phyloP scores from a whole-genome alignment of 306 rosid genomes.

The Crotalaria pallida region DNA sequence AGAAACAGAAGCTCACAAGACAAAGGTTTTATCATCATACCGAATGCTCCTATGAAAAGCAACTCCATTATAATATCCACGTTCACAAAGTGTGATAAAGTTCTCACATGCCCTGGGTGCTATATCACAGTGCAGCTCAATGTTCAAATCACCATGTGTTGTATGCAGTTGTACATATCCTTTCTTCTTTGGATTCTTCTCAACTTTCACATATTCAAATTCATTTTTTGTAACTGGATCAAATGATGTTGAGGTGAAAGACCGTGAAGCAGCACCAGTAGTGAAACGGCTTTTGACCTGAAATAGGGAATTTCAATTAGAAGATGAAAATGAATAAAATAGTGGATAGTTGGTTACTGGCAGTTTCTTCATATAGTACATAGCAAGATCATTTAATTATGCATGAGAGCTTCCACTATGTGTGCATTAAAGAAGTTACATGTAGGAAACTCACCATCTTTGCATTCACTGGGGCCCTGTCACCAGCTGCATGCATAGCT shows the following conservation, averaged over 20 bases:
- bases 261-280: constrained; percentile 94
- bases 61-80: constrained; percentile 87
- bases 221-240: constrained; percentile 90
- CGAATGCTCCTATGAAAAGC: constrained; percentile 82
- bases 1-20: not conserved
- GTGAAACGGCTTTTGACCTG: constrained; percentile 93
- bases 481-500: constrained; percentile 95
- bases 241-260: constrained; percentile 90
- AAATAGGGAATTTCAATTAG: constrained; percentile 21
- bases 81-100: constrained; percentile 91
- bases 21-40: constrained; percentile 33
- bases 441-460: constrained; percentile 63
- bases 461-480: constrained; percentile 84
- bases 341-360: not conserved
- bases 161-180: constrained; percentile 92
- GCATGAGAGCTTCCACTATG: not conserved
- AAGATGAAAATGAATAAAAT: not conserved
- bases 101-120: constrained; percentile 91
- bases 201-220: constrained; percentile 87
- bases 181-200: constrained; percentile 92
- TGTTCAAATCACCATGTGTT: constrained; percentile 92
- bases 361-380: not conserved
- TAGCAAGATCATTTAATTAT: constrained; percentile 11
- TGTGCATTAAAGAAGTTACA: not conserved
- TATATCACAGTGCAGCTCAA: constrained; percentile 93